Conservation (phyloP, 192 early-diverging fungal species). For the Podila clonocystis region DNA sequence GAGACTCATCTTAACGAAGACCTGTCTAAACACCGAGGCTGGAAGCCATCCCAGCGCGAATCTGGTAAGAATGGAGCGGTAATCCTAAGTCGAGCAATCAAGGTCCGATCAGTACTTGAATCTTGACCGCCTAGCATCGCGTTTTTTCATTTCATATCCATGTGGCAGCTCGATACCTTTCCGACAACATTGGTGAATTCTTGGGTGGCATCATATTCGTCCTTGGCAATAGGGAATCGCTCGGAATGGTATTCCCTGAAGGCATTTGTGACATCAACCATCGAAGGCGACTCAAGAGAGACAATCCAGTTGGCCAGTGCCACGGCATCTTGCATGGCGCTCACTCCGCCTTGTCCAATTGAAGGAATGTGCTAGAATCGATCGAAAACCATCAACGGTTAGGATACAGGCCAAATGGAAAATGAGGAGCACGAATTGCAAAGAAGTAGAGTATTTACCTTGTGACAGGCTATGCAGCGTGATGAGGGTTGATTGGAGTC, state of each 20-base stretch:
- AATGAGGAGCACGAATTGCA: neutral
- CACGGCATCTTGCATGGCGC: neutral
- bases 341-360: neutral
- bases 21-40: too few species aligned
- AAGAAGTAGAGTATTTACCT: neutral
- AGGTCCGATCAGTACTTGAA: too few species aligned
- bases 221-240: neutral
- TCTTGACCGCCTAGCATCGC: too few species aligned
- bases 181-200: neutral
- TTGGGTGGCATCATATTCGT: neutral
- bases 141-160: too few species aligned
- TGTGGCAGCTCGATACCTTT: neutral
- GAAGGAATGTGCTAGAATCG: neutral
- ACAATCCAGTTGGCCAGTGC: neutral
- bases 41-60: too few species aligned
- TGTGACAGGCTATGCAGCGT: neutral
- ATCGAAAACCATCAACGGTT: neutral
- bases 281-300: neutral
- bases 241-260: neutral
- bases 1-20: too few species aligned
- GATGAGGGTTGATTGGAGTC: neutral
- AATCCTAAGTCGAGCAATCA: too few species aligned
- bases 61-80: too few species aligned
- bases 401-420: neutral
- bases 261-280: neutral